These are phyloP conservation scores for Phytophthora chlamydospora DNA, from an alignment of 352 stramenopile species.

Conservation along the genomic window DNA sequence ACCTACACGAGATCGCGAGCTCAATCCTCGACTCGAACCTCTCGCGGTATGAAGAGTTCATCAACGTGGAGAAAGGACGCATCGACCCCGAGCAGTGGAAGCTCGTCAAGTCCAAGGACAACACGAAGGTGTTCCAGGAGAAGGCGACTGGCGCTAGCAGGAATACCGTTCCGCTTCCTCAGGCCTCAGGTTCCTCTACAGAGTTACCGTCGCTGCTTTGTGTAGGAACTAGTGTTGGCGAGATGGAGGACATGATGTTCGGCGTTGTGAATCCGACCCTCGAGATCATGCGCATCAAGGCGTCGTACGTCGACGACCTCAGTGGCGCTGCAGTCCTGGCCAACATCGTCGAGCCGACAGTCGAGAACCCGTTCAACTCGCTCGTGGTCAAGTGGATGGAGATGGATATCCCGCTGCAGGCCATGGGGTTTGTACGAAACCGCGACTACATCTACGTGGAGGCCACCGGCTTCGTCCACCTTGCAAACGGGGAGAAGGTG, in stretches of 20 bases:
- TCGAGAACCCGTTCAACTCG: conserved; percentile 32
- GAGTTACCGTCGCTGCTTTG: conserved; percentile 40
- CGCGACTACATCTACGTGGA: conserved; percentile 50
- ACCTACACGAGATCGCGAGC: conserved; percentile 37
- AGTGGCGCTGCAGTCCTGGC: conserved; percentile 35
- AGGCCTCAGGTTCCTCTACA: conserved; percentile 13
- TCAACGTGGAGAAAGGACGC: conserved; percentile 26
- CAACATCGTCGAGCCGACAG: conserved; percentile 29
- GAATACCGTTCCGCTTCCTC: conserved; percentile 19
- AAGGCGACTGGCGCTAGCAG: conserved; percentile 9
- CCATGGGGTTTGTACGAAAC: conserved; percentile 28
- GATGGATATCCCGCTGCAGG: conserved; percentile 35
- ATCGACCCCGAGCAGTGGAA: conserved; percentile 36
- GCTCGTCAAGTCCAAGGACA: conserved; percentile 40
- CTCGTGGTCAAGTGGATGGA: conserved; percentile 45
- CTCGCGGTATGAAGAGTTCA: conserved; percentile 35
- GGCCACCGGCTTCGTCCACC: conserved; percentile 27
- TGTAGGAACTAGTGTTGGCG: conserved; percentile 41
- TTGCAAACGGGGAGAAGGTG: conserved; percentile 32
- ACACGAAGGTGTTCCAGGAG: conserved; percentile 30
- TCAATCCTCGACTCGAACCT: conserved; percentile 39
- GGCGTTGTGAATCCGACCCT: conserved; percentile 34
- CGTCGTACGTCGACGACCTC: conserved; percentile 34
- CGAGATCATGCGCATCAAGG: conserved; percentile 44
- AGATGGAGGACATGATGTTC: conserved; percentile 48